Conservation (phyloP, 1,284 basidiomycete species). For the Apiotrichum gracile region DNA sequence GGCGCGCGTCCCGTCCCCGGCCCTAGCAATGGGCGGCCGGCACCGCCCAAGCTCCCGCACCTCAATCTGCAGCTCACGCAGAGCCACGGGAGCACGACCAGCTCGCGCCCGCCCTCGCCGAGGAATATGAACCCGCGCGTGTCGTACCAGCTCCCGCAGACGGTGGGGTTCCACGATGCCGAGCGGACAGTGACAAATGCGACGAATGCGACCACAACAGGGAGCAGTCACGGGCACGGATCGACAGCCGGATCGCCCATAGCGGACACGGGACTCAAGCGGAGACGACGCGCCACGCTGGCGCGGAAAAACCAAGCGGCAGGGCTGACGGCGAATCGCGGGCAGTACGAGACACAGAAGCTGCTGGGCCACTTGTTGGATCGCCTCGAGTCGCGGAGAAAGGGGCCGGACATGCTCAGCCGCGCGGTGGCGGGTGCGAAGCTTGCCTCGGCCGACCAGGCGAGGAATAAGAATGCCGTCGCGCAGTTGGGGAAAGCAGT, state of each 20-base stretch:
- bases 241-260: background rate
- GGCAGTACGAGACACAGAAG: slow-evolving; percentile 39
- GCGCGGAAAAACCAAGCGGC: slow-evolving; percentile 1
- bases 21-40: background rate
- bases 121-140: background rate
- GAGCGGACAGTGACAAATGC: background rate
- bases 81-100: background rate
- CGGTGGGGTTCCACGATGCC: no score
- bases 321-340: slow-evolving; percentile 12
- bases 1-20: slow-evolving; percentile 23
- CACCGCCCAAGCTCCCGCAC: slow-evolving; percentile 4
- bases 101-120: background rate
- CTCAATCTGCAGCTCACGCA: background rate
- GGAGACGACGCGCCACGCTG: slow-evolving; percentile 1
- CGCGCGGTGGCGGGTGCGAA: slow-evolving; percentile 25
- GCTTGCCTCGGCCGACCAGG: slow-evolving; percentile 6
- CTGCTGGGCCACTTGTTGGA: slow-evolving; percentile 36
- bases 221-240: no score
- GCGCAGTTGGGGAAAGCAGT: slow-evolving; percentile 24
- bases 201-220: no score
- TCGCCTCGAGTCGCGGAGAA: slow-evolving; percentile 25
- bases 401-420: slow-evolving; percentile 32
- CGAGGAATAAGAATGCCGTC: slow-evolving; percentile 19
- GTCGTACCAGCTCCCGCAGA: background rate
- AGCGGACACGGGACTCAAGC: background rate